Base-by-base conservation (phyloP, 805 yeast genomes). In the Debaryomyces hansenii region DNA sequence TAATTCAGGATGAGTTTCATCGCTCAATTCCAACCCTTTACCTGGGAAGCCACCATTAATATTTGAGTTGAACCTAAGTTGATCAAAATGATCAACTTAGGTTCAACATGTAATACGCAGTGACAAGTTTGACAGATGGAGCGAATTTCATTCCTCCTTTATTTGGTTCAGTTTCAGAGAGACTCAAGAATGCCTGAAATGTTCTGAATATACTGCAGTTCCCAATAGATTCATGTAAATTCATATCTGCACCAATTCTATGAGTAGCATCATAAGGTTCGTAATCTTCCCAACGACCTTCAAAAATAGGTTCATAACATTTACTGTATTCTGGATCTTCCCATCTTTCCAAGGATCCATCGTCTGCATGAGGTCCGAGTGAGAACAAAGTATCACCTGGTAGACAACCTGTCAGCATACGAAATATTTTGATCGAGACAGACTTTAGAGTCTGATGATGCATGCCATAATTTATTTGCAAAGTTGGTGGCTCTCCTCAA, bases 321-420 rank as follows among this genome's bases (percentile, higher is more conserved):
- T 55, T 51, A n/a, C 71, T 49, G 52, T 72, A 75, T 20, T 56
- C 63, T 11, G 44, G 49, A 54, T 75, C 78, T 52, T 74, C 78
- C 79, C 79, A 75, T 40, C 79, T 53, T 50, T 73, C 78, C 31
- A 73, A 55, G 1, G 74, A 63, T 12, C 75, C 70, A n/a, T 70
- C 61, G 48, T 74, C 78, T n/a, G 63, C 55, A 44, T 74, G 78
- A 16, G 71, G 64, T 24, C 67, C 70, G 34, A 73, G 58, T 4
- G 71, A 46, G 20, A 58, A 52, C 7, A 28, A 21, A 16, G 48
- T 50, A 29, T 59, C 64, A 7, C 77, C 78, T 58, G 37, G 74
- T 67, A 42, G 77, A 57, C 31, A 72, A 55, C 15, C 77, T 54
- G 53, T 74, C 78, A 12, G 74, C 75, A 50, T 74, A 74, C 9